Percentiles rank a stretch among this genome's conserved stretches.
These are phyloP conservation scores for Chionographis japonica DNA, from an alignment of 106 monocot genomes.

Conservation along the genomic window DNA sequence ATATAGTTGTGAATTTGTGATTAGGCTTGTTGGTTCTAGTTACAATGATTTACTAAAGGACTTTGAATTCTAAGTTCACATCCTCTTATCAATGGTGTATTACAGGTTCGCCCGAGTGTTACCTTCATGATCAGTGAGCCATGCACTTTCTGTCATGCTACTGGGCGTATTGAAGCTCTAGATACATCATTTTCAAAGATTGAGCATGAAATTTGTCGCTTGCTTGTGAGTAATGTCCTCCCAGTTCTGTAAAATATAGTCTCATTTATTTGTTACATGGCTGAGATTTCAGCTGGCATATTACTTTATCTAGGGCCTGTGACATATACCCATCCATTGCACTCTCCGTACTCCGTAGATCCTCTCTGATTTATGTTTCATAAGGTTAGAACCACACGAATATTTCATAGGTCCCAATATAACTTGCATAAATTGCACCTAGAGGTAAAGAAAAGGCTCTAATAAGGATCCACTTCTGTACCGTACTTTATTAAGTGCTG, in stretches of 20 bases:
- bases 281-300: not conserved
- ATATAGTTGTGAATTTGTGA: too few species aligned
- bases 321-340: too few species aligned
- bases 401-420: too few species aligned
- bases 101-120: conserved; percentile 91
- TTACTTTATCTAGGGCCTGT: not conserved
- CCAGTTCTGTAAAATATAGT: not conserved
- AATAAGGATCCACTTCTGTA: too few species aligned
- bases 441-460: too few species aligned
- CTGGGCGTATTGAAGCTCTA: conserved; percentile 87
- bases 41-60: not conserved
- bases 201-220: conserved; percentile 88
- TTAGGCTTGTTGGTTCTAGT: not conserved
- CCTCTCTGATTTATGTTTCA: too few species aligned
- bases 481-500: too few species aligned
- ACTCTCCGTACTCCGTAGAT: too few species aligned
- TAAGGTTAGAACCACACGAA: too few species aligned
- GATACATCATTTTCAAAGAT: conserved; percentile 97
- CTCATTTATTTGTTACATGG: not conserved
- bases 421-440: too few species aligned
- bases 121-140: conserved; percentile 94
- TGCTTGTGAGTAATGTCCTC: conserved; percentile 64
- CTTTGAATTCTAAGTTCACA: not conserved
- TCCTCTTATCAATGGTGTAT: conserved; percentile 1
- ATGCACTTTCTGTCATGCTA: conserved; percentile 87